A percentile compares a stretch with the other conserved stretches of the same genome.
phyloP scores from a whole-genome alignment of 2,329 filamentous ascomycete species.

The Ceratocystis destructans region DNA sequence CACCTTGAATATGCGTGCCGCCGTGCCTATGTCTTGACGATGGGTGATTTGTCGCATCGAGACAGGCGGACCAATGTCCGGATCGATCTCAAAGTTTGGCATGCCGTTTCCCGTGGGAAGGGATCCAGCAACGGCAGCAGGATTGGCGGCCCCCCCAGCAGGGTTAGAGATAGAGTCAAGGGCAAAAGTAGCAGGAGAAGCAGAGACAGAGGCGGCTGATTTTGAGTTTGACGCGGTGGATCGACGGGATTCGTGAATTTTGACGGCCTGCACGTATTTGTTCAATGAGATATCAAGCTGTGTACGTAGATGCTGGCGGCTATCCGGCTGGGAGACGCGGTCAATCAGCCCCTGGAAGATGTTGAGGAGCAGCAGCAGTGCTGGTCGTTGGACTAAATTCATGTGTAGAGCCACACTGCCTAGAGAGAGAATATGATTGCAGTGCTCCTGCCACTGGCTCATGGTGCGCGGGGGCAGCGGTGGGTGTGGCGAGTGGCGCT shows the following conservation, averaged over 20 bases:
- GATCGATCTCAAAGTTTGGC: slow-evolving; percentile 10
- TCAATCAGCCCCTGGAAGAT: slow-evolving; percentile 40
- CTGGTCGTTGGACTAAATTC: slow-evolving; percentile 35
- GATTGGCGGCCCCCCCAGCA: not conserved
- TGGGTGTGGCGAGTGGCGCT: not conserved
- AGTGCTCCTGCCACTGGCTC: slow-evolving; percentile 13
- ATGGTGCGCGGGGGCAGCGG: not conserved
- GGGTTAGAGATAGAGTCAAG: not conserved
- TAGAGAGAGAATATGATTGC: slow-evolving; percentile 37
- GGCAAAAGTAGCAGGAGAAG: not conserved
- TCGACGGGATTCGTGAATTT: not conserved
- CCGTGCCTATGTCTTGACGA: slow-evolving; percentile 33
- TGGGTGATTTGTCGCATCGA: slow-evolving; percentile 12
- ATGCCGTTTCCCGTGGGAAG: not conserved
- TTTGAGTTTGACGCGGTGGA: not conserved
- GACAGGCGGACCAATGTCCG: slow-evolving; percentile 6
- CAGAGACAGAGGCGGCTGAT: not conserved
- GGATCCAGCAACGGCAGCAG: not conserved
- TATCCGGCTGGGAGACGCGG: slow-evolving; percentile 35
- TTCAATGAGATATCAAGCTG: slow-evolving; percentile 35
- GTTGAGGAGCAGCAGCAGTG: slow-evolving; percentile 34
- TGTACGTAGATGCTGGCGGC: slow-evolving; percentile 37
- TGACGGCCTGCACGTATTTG: slow-evolving; percentile 19
- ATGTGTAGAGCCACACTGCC: slow-evolving; percentile 36
- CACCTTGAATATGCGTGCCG: slow-evolving; percentile 74